A percentile compares a stretch with the other conserved stretches of the same genome.
These are phyloP conservation scores for Saccharomyces jurei DNA, from an alignment of 805 yeast genomes.

Conservation along the genomic window DNA sequence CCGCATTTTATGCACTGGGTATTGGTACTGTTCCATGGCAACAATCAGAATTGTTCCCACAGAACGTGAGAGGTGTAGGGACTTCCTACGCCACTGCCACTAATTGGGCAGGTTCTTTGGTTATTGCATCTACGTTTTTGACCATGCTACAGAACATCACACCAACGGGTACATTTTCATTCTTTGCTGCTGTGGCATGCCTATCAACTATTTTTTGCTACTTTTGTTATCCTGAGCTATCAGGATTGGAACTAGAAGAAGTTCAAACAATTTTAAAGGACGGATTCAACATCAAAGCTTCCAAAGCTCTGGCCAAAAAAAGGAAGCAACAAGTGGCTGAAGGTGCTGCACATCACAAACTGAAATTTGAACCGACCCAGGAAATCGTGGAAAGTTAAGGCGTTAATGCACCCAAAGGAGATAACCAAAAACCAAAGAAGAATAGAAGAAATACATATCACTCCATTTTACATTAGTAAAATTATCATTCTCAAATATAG, in stretches of 20 bases:
- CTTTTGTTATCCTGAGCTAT: slow-evolving; percentile 86
- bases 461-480: not conserved
- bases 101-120: slow-evolving; percentile 92
- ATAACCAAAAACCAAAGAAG: not conserved
- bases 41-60: slow-evolving; percentile 91
- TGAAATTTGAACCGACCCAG: slow-evolving; percentile 20
- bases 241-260: slow-evolving; percentile 86
- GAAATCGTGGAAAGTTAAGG: slow-evolving; percentile 16
- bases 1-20: slow-evolving; percentile 87
- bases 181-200: slow-evolving; percentile 76
- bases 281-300: slow-evolving; percentile 77
- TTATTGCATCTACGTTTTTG: slow-evolving; percentile 83
- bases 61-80: slow-evolving; percentile 87
- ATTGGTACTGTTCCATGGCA: slow-evolving; percentile 99
- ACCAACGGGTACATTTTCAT: slow-evolving; percentile 89
- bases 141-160: slow-evolving; percentile 91
- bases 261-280: slow-evolving; percentile 71
- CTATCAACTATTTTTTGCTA: slow-evolving; percentile 65
- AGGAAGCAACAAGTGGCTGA: slow-evolving; percentile 26
- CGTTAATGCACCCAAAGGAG: no score
- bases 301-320: slow-evolving; percentile 47
- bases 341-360: slow-evolving; percentile 2
- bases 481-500: not conserved
- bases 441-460: not conserved
- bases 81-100: slow-evolving; percentile 85